These are phyloP conservation scores for Aureobasidium sp. DNA, from an alignment of 2,329 filamentous ascomycete genomes.

Conservation along the genomic window DNA sequence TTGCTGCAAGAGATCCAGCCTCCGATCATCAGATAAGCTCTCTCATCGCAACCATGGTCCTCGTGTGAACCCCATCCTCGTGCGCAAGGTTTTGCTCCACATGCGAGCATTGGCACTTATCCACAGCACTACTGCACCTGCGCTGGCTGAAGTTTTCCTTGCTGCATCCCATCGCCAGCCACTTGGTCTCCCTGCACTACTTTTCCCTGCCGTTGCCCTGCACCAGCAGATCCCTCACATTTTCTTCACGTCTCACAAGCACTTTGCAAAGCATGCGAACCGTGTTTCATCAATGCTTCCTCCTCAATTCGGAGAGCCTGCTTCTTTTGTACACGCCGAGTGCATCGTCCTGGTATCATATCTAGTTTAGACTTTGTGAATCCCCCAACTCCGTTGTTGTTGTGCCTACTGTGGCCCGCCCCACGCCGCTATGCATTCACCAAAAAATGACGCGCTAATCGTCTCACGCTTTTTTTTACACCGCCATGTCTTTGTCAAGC, in stretches of 20 bases:
- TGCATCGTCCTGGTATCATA: neutral
- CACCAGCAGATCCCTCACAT: slow-evolving; percentile 41
- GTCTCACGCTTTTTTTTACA: slow-evolving; percentile 9
- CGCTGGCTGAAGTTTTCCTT: neutral
- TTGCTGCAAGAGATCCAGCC: neutral
- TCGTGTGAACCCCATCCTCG: slow-evolving; percentile 1
- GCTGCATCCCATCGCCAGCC: neutral
- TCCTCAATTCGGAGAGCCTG: slow-evolving; percentile 3
- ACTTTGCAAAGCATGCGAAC: slow-evolving; percentile 21
- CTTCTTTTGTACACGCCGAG: neutral
- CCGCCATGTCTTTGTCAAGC: slow-evolving; percentile 29
- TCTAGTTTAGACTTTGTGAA: neutral
- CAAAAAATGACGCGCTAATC: slow-evolving; percentile 3
- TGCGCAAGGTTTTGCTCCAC: slow-evolving; percentile 6
- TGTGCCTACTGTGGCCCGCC: neutral
- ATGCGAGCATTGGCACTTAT: neutral
- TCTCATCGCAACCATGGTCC: neutral
- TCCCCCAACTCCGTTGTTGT: slow-evolving; percentile 3
- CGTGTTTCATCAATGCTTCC: slow-evolving; percentile 21
- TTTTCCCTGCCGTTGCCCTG: no score
- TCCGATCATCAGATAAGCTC: neutral
- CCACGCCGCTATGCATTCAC: slow-evolving; percentile 7
- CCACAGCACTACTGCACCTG: slow-evolving; percentile 9
- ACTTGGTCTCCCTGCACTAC: neutral
- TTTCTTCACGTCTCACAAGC: slow-evolving; percentile 26